Evolutionary conservation across 331 rosid species (phyloP), one percentile per base, ranked within the genome.

Genomic region (Dryas integrifolia): DNA sequence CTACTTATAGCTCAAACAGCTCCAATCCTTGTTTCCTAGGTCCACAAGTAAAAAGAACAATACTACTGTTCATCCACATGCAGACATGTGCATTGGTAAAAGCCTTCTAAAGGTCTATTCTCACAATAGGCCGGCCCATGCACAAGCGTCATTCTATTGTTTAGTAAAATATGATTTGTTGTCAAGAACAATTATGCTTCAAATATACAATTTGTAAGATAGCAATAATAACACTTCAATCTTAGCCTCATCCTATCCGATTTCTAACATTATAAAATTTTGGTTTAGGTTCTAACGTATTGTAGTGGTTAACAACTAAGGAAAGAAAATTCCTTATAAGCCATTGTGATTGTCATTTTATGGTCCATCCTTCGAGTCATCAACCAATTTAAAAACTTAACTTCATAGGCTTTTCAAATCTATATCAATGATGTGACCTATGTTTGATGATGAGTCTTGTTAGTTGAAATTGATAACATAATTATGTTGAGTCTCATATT

Each of bases 31-130:
- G 70, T 45, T 15, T 71, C 1, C 4, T 11, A 18, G 26, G 45
- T 67, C 65, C 55, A 70, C 16, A 40, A 40, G 51, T 24, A 39
- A 21, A 38, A 68, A 56, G 74, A 70, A 46, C 53, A 65, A 12
- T 2, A 45, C 11, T 44, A 43, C 43, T 11, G 10, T 65, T 12
- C 24, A 5, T 41, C 64, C 74, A 55, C 64, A 53, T 69, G 73
- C 46, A 38, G 21, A 7, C 65, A 38, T 24, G 8, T 24, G 14
- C 15, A 53, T 26, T 30, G 35, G 35, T 30, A 55, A 49, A 7
- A 38, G 26, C 45, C 15, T 39, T 52, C 7, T 57, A 50, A 9
- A 4, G 44, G 11, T 38, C 38, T 5, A 50, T 35, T 50, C 15
- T 5, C 8, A 53, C 51, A 35, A 38, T 59, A 3, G 45, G 40